Percentiles rank a stretch among this genome's conserved stretches.
Evolutionary conservation across 2,329 filamentous ascomycete genomes (phyloP).

Genomic region (Talaromyces marneffei): DNA sequence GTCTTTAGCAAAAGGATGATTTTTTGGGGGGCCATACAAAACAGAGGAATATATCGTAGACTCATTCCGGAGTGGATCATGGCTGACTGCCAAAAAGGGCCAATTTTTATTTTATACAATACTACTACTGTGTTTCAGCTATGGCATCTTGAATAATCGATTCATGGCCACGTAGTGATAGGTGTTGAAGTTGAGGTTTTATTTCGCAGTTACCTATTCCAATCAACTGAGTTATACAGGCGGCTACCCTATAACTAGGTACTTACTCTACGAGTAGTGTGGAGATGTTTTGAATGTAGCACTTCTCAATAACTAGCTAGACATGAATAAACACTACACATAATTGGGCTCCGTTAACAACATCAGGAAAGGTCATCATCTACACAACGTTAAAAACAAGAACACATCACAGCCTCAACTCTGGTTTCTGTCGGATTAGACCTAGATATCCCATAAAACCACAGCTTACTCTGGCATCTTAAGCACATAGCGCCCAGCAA

Average conservation of each 20-base stretch:
- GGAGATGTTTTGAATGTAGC: background rate
- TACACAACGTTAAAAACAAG: background rate
- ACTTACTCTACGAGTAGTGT: background rate
- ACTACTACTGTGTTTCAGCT: background rate
- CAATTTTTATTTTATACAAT: background rate
- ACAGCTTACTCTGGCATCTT: constrained; percentile 34
- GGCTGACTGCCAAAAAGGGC: background rate
- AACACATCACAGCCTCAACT: background rate
- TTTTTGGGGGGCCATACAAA: too few relatives aligned
- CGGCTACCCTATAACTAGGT: background rate
- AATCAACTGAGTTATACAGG: background rate
- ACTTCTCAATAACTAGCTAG: background rate
- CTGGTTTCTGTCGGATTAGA: background rate
- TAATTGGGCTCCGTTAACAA: background rate
- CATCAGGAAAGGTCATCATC: background rate
- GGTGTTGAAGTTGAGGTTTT: background rate
- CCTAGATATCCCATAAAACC: background rate
- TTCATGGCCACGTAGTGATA: background rate
- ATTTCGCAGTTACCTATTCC: background rate
- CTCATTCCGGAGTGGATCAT: background rate
- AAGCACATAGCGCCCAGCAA: constrained; percentile 40
- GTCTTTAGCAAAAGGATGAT: background rate
- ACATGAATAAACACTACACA: background rate
- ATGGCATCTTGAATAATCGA: background rate
- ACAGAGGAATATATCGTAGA: background rate